These are phyloP conservation scores for Leccinum incarnatum DNA, from an alignment of 768 basidiomycete species.

Conservation along the genomic window DNA sequence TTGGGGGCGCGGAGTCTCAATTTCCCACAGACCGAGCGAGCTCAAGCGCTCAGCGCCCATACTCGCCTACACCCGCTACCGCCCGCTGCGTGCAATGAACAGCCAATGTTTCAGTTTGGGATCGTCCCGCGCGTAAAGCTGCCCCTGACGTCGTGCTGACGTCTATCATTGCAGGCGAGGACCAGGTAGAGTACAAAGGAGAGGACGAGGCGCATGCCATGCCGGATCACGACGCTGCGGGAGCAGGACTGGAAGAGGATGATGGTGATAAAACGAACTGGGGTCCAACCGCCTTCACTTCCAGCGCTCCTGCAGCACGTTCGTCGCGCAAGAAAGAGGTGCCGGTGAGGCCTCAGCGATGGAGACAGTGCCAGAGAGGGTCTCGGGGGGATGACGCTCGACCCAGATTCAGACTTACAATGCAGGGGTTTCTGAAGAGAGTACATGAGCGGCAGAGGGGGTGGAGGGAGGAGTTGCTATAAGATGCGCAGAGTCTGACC, in stretches of 20 bases:
- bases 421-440: constrained; percentile 54
- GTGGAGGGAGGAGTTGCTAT: constrained; percentile 53
- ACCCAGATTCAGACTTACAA: constrained; percentile 55
- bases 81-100: too few relatives aligned
- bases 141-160: constrained; percentile 26
- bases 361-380: constrained; percentile 14
- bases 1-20: too few relatives aligned
- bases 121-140: constrained; percentile 13
- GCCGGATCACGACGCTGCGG: neutral
- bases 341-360: constrained; percentile 11
- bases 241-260: neutral
- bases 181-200: neutral
- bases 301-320: constrained; percentile 12
- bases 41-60: too few relatives aligned
- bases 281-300: constrained; percentile 8
- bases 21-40: too few relatives aligned
- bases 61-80: too few relatives aligned
- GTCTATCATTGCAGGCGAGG: neutral
- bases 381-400: constrained; percentile 61
- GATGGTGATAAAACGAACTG: constrained; percentile 5
- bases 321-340: constrained; percentile 23
- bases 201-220: neutral
- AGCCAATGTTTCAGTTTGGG: too few relatives aligned
- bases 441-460: constrained; percentile 52
- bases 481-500: constrained; percentile 34